Base-by-base conservation (phyloP, 139 green algal species). In the Volvox africanus region DNA sequence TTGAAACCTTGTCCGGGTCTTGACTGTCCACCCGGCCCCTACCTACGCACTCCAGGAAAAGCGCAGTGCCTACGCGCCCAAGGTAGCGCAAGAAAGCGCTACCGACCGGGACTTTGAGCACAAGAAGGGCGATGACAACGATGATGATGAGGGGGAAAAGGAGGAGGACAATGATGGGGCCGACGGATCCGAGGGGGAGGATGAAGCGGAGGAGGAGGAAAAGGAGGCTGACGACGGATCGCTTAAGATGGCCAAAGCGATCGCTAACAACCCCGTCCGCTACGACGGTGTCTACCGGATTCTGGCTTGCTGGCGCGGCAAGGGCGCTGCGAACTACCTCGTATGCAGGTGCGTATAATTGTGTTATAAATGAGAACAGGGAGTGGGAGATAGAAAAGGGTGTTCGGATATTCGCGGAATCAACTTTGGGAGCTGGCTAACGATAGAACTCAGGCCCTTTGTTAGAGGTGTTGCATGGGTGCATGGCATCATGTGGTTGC, bases 231-330 rank as follows among this genome's bases (percentile, higher is more conserved):
- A 76, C 26, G 61, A n/a, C 61, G 28, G 11, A 0, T 26, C 18
- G 24, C 2, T 1, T 26, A 17, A 80, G 44, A 13, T 77, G n/a
- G 73, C 50, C 3, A 61, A 62, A 75, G 36, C 71, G 50, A 75
- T 62, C n/a, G 30, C 50, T 0, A 14, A 61, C 44, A 33, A 65
- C 30, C 95, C 96, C 1, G 97, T 99, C 37, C 93, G 97, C 13
- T 99, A 99, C 92, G 98, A 99, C 91, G 98, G 98, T 61, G 92
- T 99, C 36, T 99, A 99, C 95, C 96, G 97, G 89, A 99, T 99
- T 87, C 95, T 97, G 73, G 94, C 95, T 87, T 97, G 93, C 93
- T 99, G 97, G 97, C 93, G 98, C 76, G 98, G 97, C 86, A 92
- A 88, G 35, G 98, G 98, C 75, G 90, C 87, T 44, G 95, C 98